These are phyloP conservation scores for Leccinellum luteum DNA, from an alignment of 768 basidiomycete species.

Conservation along the genomic window DNA sequence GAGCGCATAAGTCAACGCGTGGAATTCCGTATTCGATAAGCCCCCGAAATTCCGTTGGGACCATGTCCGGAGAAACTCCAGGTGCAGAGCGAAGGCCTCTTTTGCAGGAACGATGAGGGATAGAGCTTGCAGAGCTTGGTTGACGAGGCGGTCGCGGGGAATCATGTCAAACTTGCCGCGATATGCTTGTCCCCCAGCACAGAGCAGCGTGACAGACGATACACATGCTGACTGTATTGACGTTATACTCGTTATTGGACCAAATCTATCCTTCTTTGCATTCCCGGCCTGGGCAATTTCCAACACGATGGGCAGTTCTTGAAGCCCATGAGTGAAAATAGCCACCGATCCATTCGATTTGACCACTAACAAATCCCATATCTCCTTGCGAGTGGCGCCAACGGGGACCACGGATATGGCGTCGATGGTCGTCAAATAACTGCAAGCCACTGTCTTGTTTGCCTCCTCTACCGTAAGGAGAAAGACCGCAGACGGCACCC, in stretches of 20 bases:
- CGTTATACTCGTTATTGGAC: conserved; percentile 35
- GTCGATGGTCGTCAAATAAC: conserved; percentile 35
- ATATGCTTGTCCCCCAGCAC: conserved; percentile 46
- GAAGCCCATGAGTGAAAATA: conserved; percentile 61
- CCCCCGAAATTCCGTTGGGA: conserved; percentile 41
- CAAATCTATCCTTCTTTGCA: background rate
- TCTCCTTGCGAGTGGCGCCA: conserved; percentile 55
- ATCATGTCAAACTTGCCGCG: conserved; percentile 53
- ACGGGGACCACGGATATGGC: conserved; percentile 58
- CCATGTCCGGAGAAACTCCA: conserved; percentile 58
- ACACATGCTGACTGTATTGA: conserved; percentile 47
- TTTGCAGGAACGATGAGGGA: conserved; percentile 58
- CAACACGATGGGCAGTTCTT: conserved; percentile 40
- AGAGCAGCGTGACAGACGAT: conserved; percentile 52
- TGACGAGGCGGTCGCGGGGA: conserved; percentile 54
- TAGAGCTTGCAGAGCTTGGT: conserved; percentile 58
- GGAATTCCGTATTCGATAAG: conserved; percentile 51
- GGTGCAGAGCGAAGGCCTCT: conserved; percentile 54
- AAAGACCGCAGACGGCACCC: conserved; percentile 45
- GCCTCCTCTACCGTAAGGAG: conserved; percentile 42
- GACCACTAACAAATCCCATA: conserved; percentile 70
- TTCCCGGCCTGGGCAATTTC: conserved; percentile 10
- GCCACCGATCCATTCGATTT: conserved; percentile 52
- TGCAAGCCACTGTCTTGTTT: conserved; percentile 41
- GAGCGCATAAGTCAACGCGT: conserved; percentile 53